Evolutionary conservation across 2,329 filamentous ascomycete genomes (phyloP).

Genomic region (Clarireedia homoeocarpa): DNA sequence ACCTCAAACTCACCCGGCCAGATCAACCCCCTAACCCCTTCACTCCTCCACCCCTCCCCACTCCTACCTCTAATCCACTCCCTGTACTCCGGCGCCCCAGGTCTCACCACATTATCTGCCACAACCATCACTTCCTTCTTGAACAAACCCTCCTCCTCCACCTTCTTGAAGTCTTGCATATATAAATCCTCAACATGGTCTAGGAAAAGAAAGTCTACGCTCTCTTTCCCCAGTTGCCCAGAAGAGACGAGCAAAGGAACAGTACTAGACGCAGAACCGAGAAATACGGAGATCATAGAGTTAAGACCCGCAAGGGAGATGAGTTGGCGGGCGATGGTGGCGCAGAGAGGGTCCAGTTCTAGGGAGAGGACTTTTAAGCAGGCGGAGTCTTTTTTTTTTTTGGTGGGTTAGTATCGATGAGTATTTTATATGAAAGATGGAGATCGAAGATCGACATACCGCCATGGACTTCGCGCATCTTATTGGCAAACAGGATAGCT

Average conservation of each 20-base stretch:
- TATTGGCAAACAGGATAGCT: constrained; percentile 63
- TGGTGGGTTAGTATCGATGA: too few species aligned
- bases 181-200: constrained; percentile 75
- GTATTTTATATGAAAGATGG: constrained; percentile 29
- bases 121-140: constrained; percentile 51
- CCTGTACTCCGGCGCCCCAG: constrained; percentile 60
- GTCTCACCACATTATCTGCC: constrained; percentile 63
- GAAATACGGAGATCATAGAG: constrained; percentile 59
- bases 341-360: constrained; percentile 65
- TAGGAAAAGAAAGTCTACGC: constrained; percentile 66
- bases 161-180: constrained; percentile 63
- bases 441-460: not conserved
- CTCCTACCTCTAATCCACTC: constrained; percentile 54
- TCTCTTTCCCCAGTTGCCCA: constrained; percentile 35
- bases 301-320: constrained; percentile 63
- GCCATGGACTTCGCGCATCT: constrained; percentile 37
- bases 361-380: constrained; percentile 51
- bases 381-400: constrained; percentile 15
- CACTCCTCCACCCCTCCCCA: constrained; percentile 17
- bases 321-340: constrained; percentile 56
- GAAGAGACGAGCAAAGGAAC: constrained; percentile 39
- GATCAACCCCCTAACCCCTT: constrained; percentile 11
- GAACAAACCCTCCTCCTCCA: constrained; percentile 59
- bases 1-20: constrained; percentile 11
- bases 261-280: constrained; percentile 58